Evolutionary conservation across 345 rosid genomes (phyloP).

Genomic region (Gossypium arboreum): DNA sequence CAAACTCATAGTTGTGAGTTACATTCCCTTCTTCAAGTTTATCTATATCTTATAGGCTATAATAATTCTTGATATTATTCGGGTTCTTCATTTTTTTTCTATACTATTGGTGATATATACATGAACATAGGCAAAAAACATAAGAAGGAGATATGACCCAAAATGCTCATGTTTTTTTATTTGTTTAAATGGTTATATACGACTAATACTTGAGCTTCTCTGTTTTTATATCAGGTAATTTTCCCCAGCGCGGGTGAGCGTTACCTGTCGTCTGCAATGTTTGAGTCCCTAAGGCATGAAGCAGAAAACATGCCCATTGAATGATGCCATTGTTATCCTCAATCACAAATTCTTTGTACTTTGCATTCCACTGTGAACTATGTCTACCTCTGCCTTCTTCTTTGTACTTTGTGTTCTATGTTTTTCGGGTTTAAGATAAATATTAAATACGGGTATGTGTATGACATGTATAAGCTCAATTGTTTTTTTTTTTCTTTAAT

Average conservation of each 20-base stretch:
- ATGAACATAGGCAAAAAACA: neutral
- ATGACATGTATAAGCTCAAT: too few relatives aligned
- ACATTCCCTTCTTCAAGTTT: neutral
- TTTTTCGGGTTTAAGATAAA: too few relatives aligned
- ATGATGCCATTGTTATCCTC: slow-evolving; percentile 4
- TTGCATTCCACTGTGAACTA: neutral
- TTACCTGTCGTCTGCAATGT: slow-evolving; percentile 56
- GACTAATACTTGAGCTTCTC: neutral
- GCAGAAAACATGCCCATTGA: slow-evolving; percentile 52
- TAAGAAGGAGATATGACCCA: neutral
- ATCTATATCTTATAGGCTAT: neutral
- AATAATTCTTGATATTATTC: neutral
- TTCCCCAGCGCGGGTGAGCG: slow-evolving; percentile 82
- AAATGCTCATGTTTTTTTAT: neutral
- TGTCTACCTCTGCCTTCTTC: neutral
- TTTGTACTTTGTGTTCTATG: neutral
- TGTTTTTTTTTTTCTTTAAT: too few relatives aligned
- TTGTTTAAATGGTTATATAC: neutral
- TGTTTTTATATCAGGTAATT: slow-evolving; percentile 37
- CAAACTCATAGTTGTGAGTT: slow-evolving; percentile 54
- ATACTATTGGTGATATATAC: neutral
- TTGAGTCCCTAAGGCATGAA: slow-evolving; percentile 56
- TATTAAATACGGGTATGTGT: too few relatives aligned
- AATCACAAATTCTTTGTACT: neutral
- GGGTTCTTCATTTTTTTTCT: neutral